Percentiles rank a stretch among this genome's conserved stretches.
Evolutionary conservation across 169 alveolate genomes (phyloP).

Genomic region (Plasmodium vivax): DNA sequence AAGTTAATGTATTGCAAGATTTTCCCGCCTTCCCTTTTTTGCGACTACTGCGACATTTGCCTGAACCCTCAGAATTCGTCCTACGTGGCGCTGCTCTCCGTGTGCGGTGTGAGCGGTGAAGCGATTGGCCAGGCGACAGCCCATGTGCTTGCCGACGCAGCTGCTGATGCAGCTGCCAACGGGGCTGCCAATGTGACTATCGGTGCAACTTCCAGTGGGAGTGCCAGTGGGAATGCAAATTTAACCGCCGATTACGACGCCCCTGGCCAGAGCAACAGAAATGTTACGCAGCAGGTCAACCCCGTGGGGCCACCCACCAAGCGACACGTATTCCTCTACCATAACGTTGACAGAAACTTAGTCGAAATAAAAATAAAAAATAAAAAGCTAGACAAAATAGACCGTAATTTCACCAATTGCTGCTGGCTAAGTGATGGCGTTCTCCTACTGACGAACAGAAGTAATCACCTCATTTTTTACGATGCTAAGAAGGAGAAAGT

Average conservation of each 20-base stretch:
- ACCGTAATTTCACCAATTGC: conserved; percentile 29
- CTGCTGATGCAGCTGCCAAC: neutral
- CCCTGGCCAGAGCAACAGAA: neutral
- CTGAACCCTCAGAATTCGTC: conserved; percentile 50
- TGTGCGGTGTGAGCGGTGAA: neutral
- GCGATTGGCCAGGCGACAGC: neutral
- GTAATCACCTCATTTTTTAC: conserved; percentile 53
- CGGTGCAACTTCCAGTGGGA: neutral
- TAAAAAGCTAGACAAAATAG: conserved; percentile 61
- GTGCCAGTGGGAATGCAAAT: neutral
- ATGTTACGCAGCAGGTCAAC: neutral
- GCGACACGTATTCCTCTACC: conserved; percentile 47
- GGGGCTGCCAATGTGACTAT: too few relatives aligned
- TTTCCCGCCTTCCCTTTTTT: conserved; percentile 26
- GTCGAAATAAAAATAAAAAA: conserved; percentile 58
- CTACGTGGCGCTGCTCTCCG: conserved; percentile 37
- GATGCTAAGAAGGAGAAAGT: conserved; percentile 59
- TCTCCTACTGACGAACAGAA: conserved; percentile 37
- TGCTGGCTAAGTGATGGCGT: conserved; percentile 70
- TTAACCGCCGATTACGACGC: neutral
- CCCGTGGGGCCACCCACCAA: neutral
- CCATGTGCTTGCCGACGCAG: neutral
- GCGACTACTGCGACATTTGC: conserved; percentile 34
- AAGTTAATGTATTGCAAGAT: conserved; percentile 62
- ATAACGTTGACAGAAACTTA: conserved; percentile 31